Evolutionary conservation across 305 asterid genomes (phyloP).

Genomic region (Fraxinus baroniana): DNA sequence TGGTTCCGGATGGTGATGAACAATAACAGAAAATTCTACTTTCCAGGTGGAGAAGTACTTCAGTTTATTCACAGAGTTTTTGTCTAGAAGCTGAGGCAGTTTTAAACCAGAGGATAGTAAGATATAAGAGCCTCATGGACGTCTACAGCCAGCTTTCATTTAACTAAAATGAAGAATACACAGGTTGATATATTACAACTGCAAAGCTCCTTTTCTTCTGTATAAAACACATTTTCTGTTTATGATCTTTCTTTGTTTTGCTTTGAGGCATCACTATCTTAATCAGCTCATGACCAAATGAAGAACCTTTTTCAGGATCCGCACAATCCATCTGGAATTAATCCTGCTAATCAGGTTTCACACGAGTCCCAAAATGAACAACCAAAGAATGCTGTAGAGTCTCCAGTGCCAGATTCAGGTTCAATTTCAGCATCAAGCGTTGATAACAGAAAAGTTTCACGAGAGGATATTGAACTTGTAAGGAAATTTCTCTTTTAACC

Average conservation of each 20-base stretch:
- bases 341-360: conserved; percentile 49
- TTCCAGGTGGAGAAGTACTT: conserved; percentile 34
- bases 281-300: background rate
- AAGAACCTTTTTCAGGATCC: conserved; percentile 43
- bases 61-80: conserved; percentile 1
- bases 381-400: conserved; percentile 54
- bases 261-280: background rate
- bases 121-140: conserved; percentile 42
- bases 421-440: conserved; percentile 80
- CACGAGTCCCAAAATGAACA: conserved; percentile 67
- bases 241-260: background rate
- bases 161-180: conserved; percentile 54
- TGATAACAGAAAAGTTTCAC: conserved; percentile 79
- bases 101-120: conserved; percentile 14
- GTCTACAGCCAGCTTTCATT: conserved; percentile 28
- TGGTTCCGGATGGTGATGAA: background rate
- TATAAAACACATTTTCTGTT: background rate
- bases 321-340: conserved; percentile 53
- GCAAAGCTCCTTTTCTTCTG: conserved; percentile 1
- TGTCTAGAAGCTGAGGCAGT: conserved; percentile 19
- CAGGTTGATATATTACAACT: conserved; percentile 33
- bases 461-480: conserved; percentile 90
- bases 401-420: conserved; percentile 73
- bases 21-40: conserved; percentile 18
- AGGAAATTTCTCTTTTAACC: conserved; percentile 20